Conservation (phyloP, 1,284 basidiomycete genomes). For the Moesziomyces aphidis region DNA sequence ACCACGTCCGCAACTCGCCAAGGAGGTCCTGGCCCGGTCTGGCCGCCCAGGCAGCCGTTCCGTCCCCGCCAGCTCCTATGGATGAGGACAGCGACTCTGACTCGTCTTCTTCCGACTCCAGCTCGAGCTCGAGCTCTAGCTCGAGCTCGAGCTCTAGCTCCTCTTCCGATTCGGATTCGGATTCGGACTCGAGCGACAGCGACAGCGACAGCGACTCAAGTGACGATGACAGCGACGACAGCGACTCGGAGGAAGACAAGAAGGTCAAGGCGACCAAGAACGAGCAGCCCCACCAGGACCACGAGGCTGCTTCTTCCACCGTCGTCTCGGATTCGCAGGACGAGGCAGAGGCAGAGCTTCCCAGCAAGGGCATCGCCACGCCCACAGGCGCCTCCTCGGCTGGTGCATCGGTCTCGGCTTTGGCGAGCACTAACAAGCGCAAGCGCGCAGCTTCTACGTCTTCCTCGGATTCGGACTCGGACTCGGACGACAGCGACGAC, state of each 20-base stretch:
- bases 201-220: slow-evolving; percentile 13
- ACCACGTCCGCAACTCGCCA: slow-evolving; percentile 44
- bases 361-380: slow-evolving; percentile 37
- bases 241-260: slow-evolving; percentile 28
- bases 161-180: slow-evolving; percentile 21
- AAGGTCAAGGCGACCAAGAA: slow-evolving; percentile 31
- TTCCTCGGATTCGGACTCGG: slow-evolving; percentile 14
- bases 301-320: slow-evolving; percentile 33
- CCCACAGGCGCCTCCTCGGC: slow-evolving; percentile 24
- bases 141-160: slow-evolving; percentile 4
- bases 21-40: slow-evolving; percentile 40
- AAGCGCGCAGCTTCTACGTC: slow-evolving; percentile 19
- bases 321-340: slow-evolving; percentile 42
- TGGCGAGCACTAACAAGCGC: slow-evolving; percentile 20
- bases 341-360: slow-evolving; percentile 38
- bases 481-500: slow-evolving; percentile 19
- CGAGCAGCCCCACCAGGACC: slow-evolving; percentile 30
- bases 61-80: slow-evolving; percentile 16
- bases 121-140: too few species aligned
- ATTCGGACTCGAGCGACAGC: slow-evolving; percentile 8
- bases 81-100: slow-evolving; percentile 21
- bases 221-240: slow-evolving; percentile 3
- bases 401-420: background rate
- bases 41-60: background rate
- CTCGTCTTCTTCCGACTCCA: slow-evolving; percentile 12